Base-by-base conservation (phyloP, 305 asterid genomes). In the Fraxinus sp. region DNA sequence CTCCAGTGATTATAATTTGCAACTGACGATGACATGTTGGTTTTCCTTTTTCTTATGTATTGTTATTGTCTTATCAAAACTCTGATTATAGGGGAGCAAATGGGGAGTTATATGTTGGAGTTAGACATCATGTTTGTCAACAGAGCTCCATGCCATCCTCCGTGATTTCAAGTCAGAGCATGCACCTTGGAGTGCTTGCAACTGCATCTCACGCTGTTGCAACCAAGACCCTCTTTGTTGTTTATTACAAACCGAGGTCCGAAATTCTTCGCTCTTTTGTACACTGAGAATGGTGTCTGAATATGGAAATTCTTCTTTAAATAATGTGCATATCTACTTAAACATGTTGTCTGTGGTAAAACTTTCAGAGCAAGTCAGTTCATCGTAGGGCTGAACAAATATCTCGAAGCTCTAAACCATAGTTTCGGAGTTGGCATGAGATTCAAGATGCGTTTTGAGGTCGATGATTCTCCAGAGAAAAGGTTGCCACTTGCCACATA, bases 151-250 rank as follows among this genome's bases (percentile, higher is more conserved):
- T 97, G 92, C 98, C 97, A 0, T 91, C 98, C 13, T 95, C 99
- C 0, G 98, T 97, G 84, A 95, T 97, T 81, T 97, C 99, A 83
- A 95, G 99, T 84, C 99, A 95, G 82, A 95, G 98, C 89, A 97
- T 97, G 98, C 99, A 95, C 85, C 84, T 97, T 43, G 99, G 99
- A 80, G 97, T 97, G 59, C 98, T 97, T 81, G 99, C 98, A 75
- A 97, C 99, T 80, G 99, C 98, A 37, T 92, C 98, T 83, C 98
- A 97, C 86, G 98, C 99, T 18, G 90, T 93, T 70, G 75, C 85
- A 68, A 92, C 97, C 39, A 93, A 90, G 77, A 93, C 98, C 30
- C 57, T 84, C 64, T 97, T 97, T 86, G 93, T 90, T 85, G 98
- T 97, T 80, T 93, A 90, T 85, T 97, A 97, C 92, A 97, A 97